Evolutionary conservation across 371 early-diverging fungal species (phyloP), one percentile per base, ranked within the genome.

Genomic region (Batrachochytrium dendrobatidis): DNA sequence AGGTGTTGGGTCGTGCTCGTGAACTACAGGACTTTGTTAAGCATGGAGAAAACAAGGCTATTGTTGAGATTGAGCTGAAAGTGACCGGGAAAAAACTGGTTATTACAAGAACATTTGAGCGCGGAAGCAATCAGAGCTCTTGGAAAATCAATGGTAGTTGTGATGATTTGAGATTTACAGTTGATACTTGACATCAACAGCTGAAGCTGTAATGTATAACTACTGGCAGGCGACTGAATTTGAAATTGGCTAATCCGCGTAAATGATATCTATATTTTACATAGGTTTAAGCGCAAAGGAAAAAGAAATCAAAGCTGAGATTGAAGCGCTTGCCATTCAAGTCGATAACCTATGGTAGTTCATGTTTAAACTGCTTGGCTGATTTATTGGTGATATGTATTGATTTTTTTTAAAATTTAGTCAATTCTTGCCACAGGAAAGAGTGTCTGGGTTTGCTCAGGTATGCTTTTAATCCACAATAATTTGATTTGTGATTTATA

Each of bases 391-490:
- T 29, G n/a, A 46, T 34, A 18, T 18, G 22, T 32, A 17, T 30
- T 12, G 29, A n/a, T 26, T 33, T 49, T n/a, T 39, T n/a, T 10
- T 10, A 17, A 10, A 26, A 30, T 52, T 4, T 61, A 90, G 91
- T 67, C 95, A 95, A 71, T 95, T 95, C 59, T 74, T 97, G 52
- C 96, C 98, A 22, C 98, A 97, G 70, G 98, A 97, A 71, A 80
- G 85, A 58, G 96, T 97, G 1, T 80, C 86, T 15, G 93, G 90
- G 62, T 95, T 97, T 64, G 92, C 96, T 2, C 85, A 89, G 74
- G 79, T 94, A 70, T 15, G 31, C 31, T 34, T 32, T 55, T 35
- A 34, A 8, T 49, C 24, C 24, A 25, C 46, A 43, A 24, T 56
- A n/a, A 2, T 30, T 28, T 28, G 48, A 28, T 18, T 46, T 4